phyloP scores from a whole-genome alignment of 768 basidiomycete species.

The Plicaturopsis crispa region DNA sequence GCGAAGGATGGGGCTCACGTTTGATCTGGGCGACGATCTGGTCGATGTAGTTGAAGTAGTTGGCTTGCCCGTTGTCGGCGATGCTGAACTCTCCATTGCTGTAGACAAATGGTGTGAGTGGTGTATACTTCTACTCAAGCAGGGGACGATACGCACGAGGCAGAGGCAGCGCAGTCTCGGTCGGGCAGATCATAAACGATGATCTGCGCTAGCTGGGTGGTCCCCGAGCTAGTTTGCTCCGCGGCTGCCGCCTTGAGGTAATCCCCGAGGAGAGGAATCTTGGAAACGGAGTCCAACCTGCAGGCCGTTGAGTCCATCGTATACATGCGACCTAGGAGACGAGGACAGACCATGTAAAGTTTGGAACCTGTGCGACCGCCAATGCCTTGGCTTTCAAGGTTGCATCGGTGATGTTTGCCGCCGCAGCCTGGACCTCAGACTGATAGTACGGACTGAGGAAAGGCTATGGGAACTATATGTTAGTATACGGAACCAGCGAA shows the following conservation, averaged over 20 bases:
- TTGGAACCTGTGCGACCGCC: constrained; percentile 28
- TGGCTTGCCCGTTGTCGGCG: constrained; percentile 21
- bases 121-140: constrained; percentile 11
- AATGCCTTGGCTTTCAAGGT: constrained; percentile 23
- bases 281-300: constrained; percentile 4
- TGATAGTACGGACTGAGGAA: constrained; percentile 49
- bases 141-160: constrained; percentile 31
- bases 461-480: constrained; percentile 20
- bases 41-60: constrained; percentile 30
- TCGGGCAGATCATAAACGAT: constrained; percentile 30
- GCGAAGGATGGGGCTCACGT: constrained; percentile 10
- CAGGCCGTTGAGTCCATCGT: background rate
- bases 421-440: constrained; percentile 23
- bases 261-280: constrained; percentile 9
- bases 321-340: background rate
- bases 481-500: background rate
- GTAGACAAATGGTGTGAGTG: constrained; percentile 14
- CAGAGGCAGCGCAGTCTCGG: constrained; percentile 32
- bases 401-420: constrained; percentile 20
- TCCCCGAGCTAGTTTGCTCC: constrained; percentile 9
- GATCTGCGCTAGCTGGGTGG: constrained; percentile 15
- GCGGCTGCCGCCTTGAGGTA: constrained; percentile 9
- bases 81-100: constrained; percentile 15
- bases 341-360: constrained; percentile 27
- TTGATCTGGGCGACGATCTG: constrained; percentile 25